Evolutionary conservation across 148 eudicot species (phyloP), one percentile per base, ranked within the genome.

Genomic region (Dysphania ambrosioides): DNA sequence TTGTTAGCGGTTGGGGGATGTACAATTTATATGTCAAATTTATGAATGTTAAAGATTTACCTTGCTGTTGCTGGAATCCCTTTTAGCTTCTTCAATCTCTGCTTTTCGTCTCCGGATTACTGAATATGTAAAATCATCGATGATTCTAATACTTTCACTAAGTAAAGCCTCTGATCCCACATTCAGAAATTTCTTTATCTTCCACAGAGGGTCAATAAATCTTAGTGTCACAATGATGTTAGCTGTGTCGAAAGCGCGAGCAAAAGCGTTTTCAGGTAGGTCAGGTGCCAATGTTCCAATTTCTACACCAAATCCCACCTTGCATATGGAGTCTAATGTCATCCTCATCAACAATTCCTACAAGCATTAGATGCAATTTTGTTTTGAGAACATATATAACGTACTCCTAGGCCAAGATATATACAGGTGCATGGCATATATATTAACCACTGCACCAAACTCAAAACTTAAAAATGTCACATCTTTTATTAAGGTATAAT

Each of bases 271-370:
- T 3, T 92, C 86, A 11, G 97, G 93, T 42, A 95, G 70, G 35
- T 92, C 80, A 0, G 93, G 87, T 71, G 85, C 89, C 81, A 95
- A 75, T 71, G 97, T 92, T 66, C 97, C 97, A 47, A 92, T 95
- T 77, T 92, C 98, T 26, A 90, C 97, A 12, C 98, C 98, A 82
- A 94, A 95, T 30, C 97, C 97, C 71, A 95, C 98, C 81, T 95
- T 92, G 75, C 98, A 95, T 78, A 95, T 95, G 36, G 98, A 95
- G 80, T 94, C 98, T 66, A 95, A 71, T 77, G 97, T 95, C 98
- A 92, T 87, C 85, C 98, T 88, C 93, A 90, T 90, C 79, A 95
- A 77, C 68, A 95, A 82, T 76, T 92, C 97, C 97, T 95, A 66
- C 55, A 64, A 29, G 19, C 18, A 64, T 13, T 44, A 51, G 2